Percentiles rank a stretch among this genome's conserved stretches.
phyloP scores from a whole-genome alignment of 495 filamentous ascomycete genomes.

The Podospora conica region DNA sequence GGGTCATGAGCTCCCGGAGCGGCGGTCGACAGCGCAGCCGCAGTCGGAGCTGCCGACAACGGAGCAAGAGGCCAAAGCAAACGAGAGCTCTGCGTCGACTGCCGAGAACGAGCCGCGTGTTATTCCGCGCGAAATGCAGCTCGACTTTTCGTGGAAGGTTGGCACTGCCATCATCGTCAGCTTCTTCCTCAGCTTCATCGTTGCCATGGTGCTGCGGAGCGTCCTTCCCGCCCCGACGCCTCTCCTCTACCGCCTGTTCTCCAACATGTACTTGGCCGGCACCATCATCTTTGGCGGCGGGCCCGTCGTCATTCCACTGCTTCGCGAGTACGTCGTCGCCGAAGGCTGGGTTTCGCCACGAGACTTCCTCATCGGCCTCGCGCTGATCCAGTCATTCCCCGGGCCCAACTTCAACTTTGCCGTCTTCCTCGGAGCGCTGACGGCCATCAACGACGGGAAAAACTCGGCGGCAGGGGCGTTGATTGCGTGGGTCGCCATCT shows the following conservation, averaged over 20 bases:
- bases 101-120: slow-evolving; percentile 32
- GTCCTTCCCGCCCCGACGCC: slow-evolving; percentile 37
- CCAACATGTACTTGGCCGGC: slow-evolving; percentile 80
- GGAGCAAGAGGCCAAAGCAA: slow-evolving; percentile 7
- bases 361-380: slow-evolving; percentile 78
- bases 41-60: slow-evolving; percentile 12
- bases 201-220: slow-evolving; percentile 54
- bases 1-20: neutral
- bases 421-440: slow-evolving; percentile 65
- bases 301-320: slow-evolving; percentile 76
- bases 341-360: slow-evolving; percentile 72
- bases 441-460: slow-evolving; percentile 36
- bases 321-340: slow-evolving; percentile 73
- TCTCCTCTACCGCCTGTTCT: slow-evolving; percentile 58
- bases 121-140: slow-evolving; percentile 34
- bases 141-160: slow-evolving; percentile 39
- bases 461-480: slow-evolving; percentile 43
- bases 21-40: neutral
- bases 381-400: slow-evolving; percentile 76
- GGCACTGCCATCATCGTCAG: slow-evolving; percentile 43
- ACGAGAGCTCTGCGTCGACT: slow-evolving; percentile 3
- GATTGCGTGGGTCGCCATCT: slow-evolving; percentile 66
- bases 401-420: slow-evolving; percentile 89
- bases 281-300: slow-evolving; percentile 87
- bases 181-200: slow-evolving; percentile 57